Base-by-base conservation (phyloP, 2,329 filamentous ascomycete genomes). In the Leptosphaerulina australis region DNA sequence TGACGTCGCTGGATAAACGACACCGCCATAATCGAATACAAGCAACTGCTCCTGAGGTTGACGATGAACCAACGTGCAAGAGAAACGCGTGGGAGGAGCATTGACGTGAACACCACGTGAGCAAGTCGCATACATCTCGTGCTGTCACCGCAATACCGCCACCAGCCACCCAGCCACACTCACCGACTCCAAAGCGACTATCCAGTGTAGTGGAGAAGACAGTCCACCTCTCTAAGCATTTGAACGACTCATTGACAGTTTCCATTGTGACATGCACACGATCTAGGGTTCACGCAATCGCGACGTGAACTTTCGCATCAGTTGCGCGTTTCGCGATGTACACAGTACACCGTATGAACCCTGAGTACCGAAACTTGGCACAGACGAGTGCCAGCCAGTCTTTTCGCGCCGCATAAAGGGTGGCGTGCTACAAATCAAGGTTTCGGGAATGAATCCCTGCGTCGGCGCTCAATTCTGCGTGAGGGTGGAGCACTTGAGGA, bases 371-470 rank as follows among this genome's bases (percentile, higher is more conserved):
- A 33, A 43, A 34, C 21, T 36, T 29, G 46, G 4, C 29, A 21
- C 14, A 34, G 17, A 37, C 17, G 21, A 3, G 1, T 10, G 9
- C 6, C 9, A 36, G 48, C 48, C 48, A 50, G 35, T 50, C 14
- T 35, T 7, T 20, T 4, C 2, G 28, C 8, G 4, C 21, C 24
- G 40, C 35, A 29, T 45, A 44, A 15, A 50, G 40, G n/a, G 48
- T 44, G 48, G 48, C 40, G 35, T 50, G 26, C 35, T 25, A 36
- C 40, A 40, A 26, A 45, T 30, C 31, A 44, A 35, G 35, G 35
- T 45, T 50, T 40, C 24, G 48, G 40, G 33, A 37, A 22, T 14
- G 31, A 31, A 31, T 37, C 37, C 45, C 45, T 49, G 38, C 35
- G 35, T 6, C 22, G 24, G 41, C 12, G 39, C 21, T 10, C 24